phyloP scores from a whole-genome alignment of 441 rosid genomes.

The Arabidopsis hybrid region DNA sequence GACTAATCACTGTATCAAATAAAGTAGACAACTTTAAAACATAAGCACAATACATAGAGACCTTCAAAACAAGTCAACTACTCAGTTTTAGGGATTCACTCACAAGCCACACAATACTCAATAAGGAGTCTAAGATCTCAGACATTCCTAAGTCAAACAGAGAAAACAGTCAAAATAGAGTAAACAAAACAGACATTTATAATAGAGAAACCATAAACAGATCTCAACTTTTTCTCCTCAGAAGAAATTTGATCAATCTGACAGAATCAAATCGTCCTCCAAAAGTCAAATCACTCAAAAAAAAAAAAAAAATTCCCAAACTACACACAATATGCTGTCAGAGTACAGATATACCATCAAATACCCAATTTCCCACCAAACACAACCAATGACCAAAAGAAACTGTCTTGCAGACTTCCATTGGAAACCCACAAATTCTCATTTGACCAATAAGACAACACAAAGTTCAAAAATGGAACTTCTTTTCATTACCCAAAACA shows the following conservation, averaged over 20 bases:
- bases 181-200: constrained; percentile 10
- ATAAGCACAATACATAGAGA: constrained; percentile 12
- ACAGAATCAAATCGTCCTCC: constrained; percentile 11
- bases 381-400: constrained; percentile 23
- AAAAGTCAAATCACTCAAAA: constrained; percentile 36
- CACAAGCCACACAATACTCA: constrained; percentile 32
- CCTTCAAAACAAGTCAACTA: constrained; percentile 17
- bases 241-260: constrained; percentile 3
- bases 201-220: constrained; percentile 27
- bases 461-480: constrained; percentile 12
- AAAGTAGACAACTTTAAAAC: constrained; percentile 5
- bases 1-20: constrained; percentile 22
- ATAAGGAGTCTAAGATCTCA: constrained; percentile 27
- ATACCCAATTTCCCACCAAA: constrained; percentile 13
- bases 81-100: constrained; percentile 1
- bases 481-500: constrained; percentile 10
- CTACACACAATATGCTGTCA: constrained; percentile 10
- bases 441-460: constrained; percentile 12
- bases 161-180: constrained; percentile 29
- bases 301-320: constrained; percentile 21
- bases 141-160: constrained; percentile 27
- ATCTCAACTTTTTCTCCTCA: constrained; percentile 21
- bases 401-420: not conserved
- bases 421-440: not conserved
- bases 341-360: not conserved